phyloP scores from a whole-genome alignment of 1,284 basidiomycete genomes.

The Phellopilus nigrolimitatus region DNA sequence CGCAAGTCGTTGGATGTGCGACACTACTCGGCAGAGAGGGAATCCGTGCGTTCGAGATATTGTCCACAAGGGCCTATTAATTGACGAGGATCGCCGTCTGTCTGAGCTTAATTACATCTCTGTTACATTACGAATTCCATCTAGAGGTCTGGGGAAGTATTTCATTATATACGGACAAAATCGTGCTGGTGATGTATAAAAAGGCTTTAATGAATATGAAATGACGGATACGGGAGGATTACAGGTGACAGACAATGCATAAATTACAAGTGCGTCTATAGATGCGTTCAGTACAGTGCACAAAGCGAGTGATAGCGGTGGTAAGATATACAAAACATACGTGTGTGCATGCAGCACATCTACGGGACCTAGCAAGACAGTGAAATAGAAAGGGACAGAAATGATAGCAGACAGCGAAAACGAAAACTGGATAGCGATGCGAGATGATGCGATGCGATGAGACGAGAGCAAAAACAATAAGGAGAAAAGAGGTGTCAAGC shows the following conservation, averaged over 20 bases:
- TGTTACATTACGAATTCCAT: no score
- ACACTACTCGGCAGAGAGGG: conserved; percentile 68
- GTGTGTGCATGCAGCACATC: not conserved
- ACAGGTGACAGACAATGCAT: no score
- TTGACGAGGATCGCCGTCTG: not conserved
- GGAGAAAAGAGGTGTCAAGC: no score
- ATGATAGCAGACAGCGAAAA: no score
- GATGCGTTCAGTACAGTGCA: not conserved
- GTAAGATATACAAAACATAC: conserved; percentile 3
- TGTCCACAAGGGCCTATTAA: not conserved
- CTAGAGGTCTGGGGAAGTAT: no score
- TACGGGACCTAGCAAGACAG: not conserved
- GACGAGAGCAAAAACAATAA: not conserved
- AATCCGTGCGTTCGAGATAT: conserved; percentile 53
- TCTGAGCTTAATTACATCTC: not conserved
- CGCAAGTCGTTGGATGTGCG: conserved; percentile 66
- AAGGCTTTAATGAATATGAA: no score
- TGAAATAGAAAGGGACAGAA: not conserved
- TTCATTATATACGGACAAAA: no score
- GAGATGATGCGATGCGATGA: not conserved
- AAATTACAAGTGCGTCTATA: no score
- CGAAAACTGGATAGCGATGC: not conserved
- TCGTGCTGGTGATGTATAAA: no score
- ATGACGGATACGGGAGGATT: no score
- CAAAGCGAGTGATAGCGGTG: not conserved